Evolutionary conservation across 108 stramenopile species (phyloP).

Genomic region (Cyclotella cryptica): DNA sequence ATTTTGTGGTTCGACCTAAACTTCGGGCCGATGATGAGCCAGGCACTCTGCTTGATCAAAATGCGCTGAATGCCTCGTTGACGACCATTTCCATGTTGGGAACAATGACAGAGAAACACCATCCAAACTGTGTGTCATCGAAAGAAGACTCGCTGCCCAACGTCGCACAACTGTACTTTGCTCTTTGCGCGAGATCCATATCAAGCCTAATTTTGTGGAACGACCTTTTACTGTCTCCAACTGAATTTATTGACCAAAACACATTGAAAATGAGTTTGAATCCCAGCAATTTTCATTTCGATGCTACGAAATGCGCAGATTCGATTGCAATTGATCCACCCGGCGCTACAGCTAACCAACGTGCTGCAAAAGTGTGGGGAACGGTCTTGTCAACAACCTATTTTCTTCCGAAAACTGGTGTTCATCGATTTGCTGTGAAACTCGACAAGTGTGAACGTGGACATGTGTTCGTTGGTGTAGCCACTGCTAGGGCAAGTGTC

Average conservation of each 20-base stretch:
- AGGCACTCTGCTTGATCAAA: neutral
- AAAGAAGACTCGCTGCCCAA: conserved; percentile 5
- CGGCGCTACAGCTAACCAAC: conserved; percentile 66
- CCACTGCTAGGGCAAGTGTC: conserved; percentile 86
- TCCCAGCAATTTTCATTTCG: conserved; percentile 68
- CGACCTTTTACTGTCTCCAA: conserved; percentile 61
- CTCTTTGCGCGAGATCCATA: conserved; percentile 70
- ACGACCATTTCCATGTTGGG: conserved; percentile 33
- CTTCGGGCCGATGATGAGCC: conserved; percentile 1
- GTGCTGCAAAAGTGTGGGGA: conserved; percentile 89
- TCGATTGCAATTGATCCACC: conserved; percentile 75
- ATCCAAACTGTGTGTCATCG: neutral
- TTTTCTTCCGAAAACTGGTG: conserved; percentile 78
- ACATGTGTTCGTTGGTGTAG: conserved; percentile 96
- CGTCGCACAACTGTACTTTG: conserved; percentile 55
- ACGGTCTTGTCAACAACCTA: conserved; percentile 68
- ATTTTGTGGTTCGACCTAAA: conserved; percentile 53
- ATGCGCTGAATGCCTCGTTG: conserved; percentile 11
- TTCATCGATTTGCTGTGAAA: conserved; percentile 83
- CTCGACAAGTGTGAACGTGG: conserved; percentile 93
- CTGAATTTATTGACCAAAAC: conserved; percentile 57
- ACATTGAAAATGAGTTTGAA: conserved; percentile 55
- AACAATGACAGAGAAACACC: conserved; percentile 16
- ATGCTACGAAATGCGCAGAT: conserved; percentile 84
- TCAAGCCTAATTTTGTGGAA: conserved; percentile 71